A percentile compares a stretch with the other conserved stretches of the same genome.
Evolutionary conservation across 352 stramenopile genomes (phyloP).

Genomic region (Globisporangium acanthophoron): DNA sequence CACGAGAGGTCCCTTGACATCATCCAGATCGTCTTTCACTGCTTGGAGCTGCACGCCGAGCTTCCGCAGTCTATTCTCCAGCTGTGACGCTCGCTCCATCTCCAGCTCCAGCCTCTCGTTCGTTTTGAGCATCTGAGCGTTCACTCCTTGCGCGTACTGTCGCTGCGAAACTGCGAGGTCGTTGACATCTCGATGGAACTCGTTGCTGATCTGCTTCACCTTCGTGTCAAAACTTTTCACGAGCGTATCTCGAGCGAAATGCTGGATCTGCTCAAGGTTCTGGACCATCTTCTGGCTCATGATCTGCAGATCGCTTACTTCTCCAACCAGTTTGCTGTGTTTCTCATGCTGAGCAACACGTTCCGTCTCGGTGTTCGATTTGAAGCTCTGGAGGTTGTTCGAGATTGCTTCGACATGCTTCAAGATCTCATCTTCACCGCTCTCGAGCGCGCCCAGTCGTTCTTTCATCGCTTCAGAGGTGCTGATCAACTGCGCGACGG

Average conservation of each 20-base stretch:
- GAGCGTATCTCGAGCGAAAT: constrained; percentile 35
- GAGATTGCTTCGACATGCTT: constrained; percentile 16
- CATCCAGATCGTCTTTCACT: constrained; percentile 32
- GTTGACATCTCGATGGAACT: constrained; percentile 21
- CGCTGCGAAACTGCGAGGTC: constrained; percentile 15
- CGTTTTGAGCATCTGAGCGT: constrained; percentile 24
- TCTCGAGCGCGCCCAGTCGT: constrained; percentile 18
- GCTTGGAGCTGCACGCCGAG: constrained; percentile 19
- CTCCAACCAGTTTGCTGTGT: constrained; percentile 8
- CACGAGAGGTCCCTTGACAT: constrained; percentile 47
- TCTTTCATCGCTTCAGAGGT: constrained; percentile 20
- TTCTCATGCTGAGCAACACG: constrained; percentile 16
- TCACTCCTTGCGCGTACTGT: constrained; percentile 21
- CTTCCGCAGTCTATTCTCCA: constrained; percentile 29
- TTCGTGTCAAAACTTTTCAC: constrained; percentile 30
- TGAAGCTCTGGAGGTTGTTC: constrained; percentile 12
- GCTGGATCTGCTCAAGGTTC: constrained; percentile 34
- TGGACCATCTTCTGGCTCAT: constrained; percentile 24
- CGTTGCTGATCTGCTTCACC: constrained; percentile 20
- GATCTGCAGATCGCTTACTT: constrained; percentile 24
- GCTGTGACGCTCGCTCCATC: constrained; percentile 26
- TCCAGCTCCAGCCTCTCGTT: constrained; percentile 28
- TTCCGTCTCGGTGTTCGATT: constrained; percentile 19
- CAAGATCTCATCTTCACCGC: constrained; percentile 15
- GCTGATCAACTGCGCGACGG: constrained; percentile 38